phyloP scores from a whole-genome alignment of 441 rosid species.

The Jatropha podagrica region DNA sequence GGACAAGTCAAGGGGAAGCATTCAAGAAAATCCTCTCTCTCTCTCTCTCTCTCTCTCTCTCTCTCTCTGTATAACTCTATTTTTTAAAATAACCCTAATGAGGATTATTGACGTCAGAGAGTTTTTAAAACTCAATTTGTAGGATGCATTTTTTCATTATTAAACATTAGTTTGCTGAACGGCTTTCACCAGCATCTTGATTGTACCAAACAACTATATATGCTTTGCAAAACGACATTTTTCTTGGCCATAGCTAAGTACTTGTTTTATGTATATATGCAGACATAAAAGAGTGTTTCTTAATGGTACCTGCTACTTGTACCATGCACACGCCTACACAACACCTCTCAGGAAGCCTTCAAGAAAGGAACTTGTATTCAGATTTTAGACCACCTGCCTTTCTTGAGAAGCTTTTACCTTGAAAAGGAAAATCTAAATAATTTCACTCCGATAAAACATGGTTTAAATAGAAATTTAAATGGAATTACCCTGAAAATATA shows the following conservation, averaged over 20 bases:
- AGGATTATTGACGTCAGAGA: too few species aligned
- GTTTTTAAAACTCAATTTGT: too few species aligned
- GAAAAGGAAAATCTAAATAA: too few species aligned
- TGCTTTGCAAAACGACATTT: background rate
- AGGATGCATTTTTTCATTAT: too few species aligned
- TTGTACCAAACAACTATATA: too few species aligned
- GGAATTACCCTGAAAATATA: too few species aligned
- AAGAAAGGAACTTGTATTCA: background rate
- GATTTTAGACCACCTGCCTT: too few species aligned
- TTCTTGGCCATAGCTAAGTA: background rate
- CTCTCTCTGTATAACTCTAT: background rate
- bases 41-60: background rate
- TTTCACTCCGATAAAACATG: too few species aligned
- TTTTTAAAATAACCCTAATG: too few species aligned
- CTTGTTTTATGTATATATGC: background rate
- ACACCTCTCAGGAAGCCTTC: background rate
- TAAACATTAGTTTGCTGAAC: background rate
- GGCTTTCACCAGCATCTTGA: background rate
- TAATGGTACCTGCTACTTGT: background rate
- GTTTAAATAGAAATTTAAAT: too few species aligned
- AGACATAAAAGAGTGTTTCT: background rate
- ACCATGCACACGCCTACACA: background rate
- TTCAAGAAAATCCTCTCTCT: background rate
- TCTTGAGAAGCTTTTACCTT: background rate
- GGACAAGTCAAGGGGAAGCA: constrained; percentile 11